Evolutionary conservation across 495 filamentous ascomycete genomes (phyloP).

Genomic region (Parathielavia appendiculata): DNA sequence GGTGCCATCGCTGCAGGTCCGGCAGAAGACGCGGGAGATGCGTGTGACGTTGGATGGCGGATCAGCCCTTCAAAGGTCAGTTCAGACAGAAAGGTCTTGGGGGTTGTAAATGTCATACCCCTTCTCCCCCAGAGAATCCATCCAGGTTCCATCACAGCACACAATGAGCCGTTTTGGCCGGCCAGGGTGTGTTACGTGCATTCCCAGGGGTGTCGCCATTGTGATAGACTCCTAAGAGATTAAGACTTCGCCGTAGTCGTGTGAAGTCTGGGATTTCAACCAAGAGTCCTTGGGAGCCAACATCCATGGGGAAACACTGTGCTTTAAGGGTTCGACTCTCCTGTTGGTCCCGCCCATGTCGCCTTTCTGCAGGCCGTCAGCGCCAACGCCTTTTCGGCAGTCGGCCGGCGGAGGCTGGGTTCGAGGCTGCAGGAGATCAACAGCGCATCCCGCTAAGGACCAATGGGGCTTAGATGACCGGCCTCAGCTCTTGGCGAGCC

Average conservation of each 20-base stretch:
- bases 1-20: slow-evolving; percentile 32
- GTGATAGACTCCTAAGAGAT: not conserved
- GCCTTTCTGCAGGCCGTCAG: slow-evolving; percentile 5
- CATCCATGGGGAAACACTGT: not conserved
- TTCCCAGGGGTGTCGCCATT: slow-evolving; percentile 16
- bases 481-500: slow-evolving; percentile 15
- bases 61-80: slow-evolving; percentile 17
- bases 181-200: not conserved
- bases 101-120: slow-evolving; percentile 15
- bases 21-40: slow-evolving; percentile 34
- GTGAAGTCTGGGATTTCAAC: not conserved
- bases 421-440: not conserved
- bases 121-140: slow-evolving; percentile 33
- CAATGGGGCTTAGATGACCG: not conserved
- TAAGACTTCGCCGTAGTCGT: not conserved
- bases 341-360: slow-evolving; percentile 1
- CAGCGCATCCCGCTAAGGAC: not conserved
- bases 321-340: not conserved
- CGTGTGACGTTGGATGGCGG: slow-evolving; percentile 45
- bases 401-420: not conserved
- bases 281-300: not conserved
- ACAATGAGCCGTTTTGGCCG: slow-evolving; percentile 30
- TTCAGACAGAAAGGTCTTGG: not conserved
- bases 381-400: not conserved
- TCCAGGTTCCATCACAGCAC: slow-evolving; percentile 38